Evolutionary conservation across 2,329 filamentous ascomycete species (phyloP), one percentile per base, ranked within the genome.

Genomic region (Calonectria crousiana): DNA sequence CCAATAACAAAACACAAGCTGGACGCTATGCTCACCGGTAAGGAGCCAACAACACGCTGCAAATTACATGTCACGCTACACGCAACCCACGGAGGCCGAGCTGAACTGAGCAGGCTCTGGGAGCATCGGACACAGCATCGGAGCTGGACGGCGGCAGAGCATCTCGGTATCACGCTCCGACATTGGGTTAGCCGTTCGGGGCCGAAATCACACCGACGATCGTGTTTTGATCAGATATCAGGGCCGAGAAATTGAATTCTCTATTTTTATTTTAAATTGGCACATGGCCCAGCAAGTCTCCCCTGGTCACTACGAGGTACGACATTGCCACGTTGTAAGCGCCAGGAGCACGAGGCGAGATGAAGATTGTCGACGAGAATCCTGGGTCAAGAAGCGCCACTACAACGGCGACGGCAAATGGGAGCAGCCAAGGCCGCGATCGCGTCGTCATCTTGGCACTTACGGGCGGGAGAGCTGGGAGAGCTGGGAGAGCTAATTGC

Each of bases 401-500:
- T 53, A 47, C 44, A 69, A 69, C 67, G 67, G 67, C 32, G 38
- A 60, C 28, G 36, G 52, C 47, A 53, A 41, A 53, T 38, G 49
- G 44, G 51, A 67, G 65, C 38, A 47, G 44, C n/a, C 44, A 47
- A 23, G 23, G 18, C 49, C 30, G 16, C 41, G 30, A 18, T 30
- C 32, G 56, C 18, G 20, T 56, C 30, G 20, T 32, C 16, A 56
- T 30, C 18, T 32, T 32, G 30, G 16, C 52, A 30, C 34, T 16
- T 32, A 44, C 60, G 60, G 41, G 60, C 20, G 28, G 64, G 44
- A 34, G n/a, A 38, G 4, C 30, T 32, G n/a, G n/a, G n/a, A 26
- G 30, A 72, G 62, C 67, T 56, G 69, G 77, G 72, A 78, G 53
- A 74, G 70, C 72, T 77, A 58, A 74, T 71, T 68, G 74, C 70